A percentile compares a stretch with the other conserved stretches of the same genome.
Conservation (phyloP, 768 basidiomycete species). For the Boletales sp. region DNA sequence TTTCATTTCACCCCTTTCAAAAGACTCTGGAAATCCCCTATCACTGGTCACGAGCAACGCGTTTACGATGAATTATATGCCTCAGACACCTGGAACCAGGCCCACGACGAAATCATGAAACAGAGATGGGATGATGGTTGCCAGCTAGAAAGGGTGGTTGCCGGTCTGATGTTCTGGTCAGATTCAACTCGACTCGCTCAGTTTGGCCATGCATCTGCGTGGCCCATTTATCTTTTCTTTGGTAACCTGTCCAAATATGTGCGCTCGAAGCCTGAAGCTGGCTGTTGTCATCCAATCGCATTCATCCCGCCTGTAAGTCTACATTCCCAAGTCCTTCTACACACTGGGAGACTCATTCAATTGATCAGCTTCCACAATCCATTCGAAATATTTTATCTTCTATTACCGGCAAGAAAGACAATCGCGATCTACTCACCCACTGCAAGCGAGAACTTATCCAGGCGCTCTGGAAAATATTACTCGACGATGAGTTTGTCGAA, state of each 20-base stretch:
- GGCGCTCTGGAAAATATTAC: neutral
- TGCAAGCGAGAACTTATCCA: conserved; percentile 4
- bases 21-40: neutral
- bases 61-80: neutral
- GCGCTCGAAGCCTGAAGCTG: neutral
- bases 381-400: neutral
- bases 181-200: conserved; percentile 10
- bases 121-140: conserved; percentile 9
- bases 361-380: neutral
- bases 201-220: conserved; percentile 14
- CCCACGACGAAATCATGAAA: conserved; percentile 14
- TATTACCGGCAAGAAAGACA: neutral
- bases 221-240: conserved; percentile 24
- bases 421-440: neutral
- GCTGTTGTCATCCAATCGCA: conserved; percentile 19
- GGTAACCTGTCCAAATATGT: conserved; percentile 22
- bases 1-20: conserved; percentile 27
- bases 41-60: neutral
- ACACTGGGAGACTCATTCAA: neutral
- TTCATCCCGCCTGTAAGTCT: conserved; percentile 17
- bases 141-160: conserved; percentile 13
- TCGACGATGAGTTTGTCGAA: neutral
- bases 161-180: conserved; percentile 16
- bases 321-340: neutral
- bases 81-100: neutral